Conservation (phyloP, 2,329 filamentous ascomycete species). For the Colletotrichum lindemuthianum region DNA sequence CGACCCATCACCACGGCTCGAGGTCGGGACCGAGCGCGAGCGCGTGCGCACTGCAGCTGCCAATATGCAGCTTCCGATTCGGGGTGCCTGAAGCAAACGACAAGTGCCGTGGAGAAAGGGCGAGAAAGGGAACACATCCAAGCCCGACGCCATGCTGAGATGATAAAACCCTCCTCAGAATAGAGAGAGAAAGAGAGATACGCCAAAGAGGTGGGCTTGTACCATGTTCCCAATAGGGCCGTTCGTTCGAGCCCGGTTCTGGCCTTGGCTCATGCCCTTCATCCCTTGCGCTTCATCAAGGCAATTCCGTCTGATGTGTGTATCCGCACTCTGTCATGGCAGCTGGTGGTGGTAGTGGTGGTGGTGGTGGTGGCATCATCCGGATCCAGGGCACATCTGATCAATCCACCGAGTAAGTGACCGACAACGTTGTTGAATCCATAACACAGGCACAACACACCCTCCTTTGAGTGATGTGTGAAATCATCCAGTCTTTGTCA, state of each 20-base stretch:
- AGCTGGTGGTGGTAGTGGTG: too few relatives aligned
- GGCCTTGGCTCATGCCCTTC: conserved; percentile 17
- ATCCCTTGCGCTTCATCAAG: too few relatives aligned
- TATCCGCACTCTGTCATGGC: too few relatives aligned
- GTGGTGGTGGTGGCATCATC: too few relatives aligned
- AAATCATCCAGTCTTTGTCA: too few relatives aligned
- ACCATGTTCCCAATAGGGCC: conserved; percentile 2
- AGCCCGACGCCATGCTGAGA: conserved; percentile 14
- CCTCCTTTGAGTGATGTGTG: too few relatives aligned
- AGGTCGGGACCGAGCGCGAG: conserved; percentile 9
- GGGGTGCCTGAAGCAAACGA: neutral
- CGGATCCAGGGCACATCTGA: too few relatives aligned
- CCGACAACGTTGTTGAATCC: too few relatives aligned
- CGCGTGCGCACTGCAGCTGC: neutral
- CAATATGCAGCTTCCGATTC: conserved; percentile 2
- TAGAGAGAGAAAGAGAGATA: neutral
- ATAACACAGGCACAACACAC: too few relatives aligned
- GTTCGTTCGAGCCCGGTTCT: conserved; percentile 6
- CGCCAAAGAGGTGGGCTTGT: too few relatives aligned
- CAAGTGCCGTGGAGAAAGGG: conserved; percentile 18
- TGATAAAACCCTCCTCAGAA: conserved; percentile 7
- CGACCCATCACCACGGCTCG: conserved; percentile 7
- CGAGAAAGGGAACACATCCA: neutral
- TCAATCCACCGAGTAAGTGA: too few relatives aligned
- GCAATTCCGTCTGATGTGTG: too few relatives aligned